phyloP scores from a whole-genome alignment of 148 eudicot genomes.

The Polygonum aviculare region DNA sequence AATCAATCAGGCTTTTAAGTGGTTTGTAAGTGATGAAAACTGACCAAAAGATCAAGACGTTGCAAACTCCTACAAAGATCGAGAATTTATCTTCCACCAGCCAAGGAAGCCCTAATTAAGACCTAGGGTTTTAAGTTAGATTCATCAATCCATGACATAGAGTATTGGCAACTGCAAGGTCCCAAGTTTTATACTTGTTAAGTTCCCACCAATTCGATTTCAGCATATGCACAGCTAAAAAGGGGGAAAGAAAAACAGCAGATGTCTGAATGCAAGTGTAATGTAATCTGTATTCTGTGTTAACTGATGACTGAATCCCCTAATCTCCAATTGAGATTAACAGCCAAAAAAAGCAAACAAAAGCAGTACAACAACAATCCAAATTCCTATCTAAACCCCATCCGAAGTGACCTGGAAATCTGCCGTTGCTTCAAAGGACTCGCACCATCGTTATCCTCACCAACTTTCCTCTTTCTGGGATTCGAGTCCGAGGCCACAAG shows the following conservation, averaged over 20 bases:
- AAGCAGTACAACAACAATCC: not conserved
- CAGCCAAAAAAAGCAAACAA: not conserved
- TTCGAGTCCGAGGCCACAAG: not conserved
- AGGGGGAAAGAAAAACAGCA: not conserved
- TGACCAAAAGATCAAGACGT: too few relatives aligned
- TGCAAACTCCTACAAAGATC: too few relatives aligned
- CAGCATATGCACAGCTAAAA: not conserved
- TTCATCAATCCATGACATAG: too few relatives aligned
- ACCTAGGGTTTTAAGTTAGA: too few relatives aligned
- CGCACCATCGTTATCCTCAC: not conserved
- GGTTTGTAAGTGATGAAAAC: too few relatives aligned
- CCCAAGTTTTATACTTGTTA: not conserved
- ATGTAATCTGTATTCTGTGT: not conserved
- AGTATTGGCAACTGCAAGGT: not conserved
- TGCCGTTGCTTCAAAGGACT: not conserved
- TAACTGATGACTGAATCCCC: not conserved
- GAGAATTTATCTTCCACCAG: too few relatives aligned
- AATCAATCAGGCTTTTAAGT: too few relatives aligned
- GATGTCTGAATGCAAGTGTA: not conserved
- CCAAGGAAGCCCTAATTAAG: too few relatives aligned
- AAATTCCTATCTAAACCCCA: not conserved
- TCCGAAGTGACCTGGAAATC: not conserved
- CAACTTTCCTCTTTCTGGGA: slow-evolving; percentile 4
- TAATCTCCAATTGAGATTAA: not conserved
- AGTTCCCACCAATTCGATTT: not conserved